Evolutionary conservation across 1,284 basidiomycete genomes (phyloP).

Genomic region (Lignosus rhinocerotis): DNA sequence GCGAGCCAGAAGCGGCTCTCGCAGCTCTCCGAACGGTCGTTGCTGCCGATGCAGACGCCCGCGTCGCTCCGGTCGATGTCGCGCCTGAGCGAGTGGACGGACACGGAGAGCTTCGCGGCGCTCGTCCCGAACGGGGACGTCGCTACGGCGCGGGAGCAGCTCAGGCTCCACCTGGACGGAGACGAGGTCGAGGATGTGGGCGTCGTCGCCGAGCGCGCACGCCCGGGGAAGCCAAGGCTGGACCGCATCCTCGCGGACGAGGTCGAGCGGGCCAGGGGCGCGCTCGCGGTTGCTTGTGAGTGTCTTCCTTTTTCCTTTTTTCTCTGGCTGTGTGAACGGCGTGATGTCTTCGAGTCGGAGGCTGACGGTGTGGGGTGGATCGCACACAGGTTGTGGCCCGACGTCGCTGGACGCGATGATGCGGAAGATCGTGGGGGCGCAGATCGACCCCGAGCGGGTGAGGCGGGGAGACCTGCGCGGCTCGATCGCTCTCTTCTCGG

Average conservation of each 20-base stretch:
- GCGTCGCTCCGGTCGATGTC: slow-evolving; percentile 16
- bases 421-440: slow-evolving; percentile 64
- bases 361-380: neutral
- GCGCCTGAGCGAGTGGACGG: slow-evolving; percentile 30
- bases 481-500: slow-evolving; percentile 60
- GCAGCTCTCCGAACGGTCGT: slow-evolving; percentile 3
- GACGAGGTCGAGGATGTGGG: slow-evolving; percentile 70
- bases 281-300: slow-evolving; percentile 71
- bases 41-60: slow-evolving; percentile 8
- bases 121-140: slow-evolving; percentile 28
- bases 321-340: too few species aligned
- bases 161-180: slow-evolving; percentile 59
- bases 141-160: slow-evolving; percentile 26
- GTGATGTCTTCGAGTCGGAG: neutral
- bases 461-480: slow-evolving; percentile 63
- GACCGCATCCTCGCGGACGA: slow-evolving; percentile 69
- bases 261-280: slow-evolving; percentile 54
- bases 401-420: slow-evolving; percentile 71
- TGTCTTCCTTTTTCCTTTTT: slow-evolving; percentile 25
- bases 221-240: slow-evolving; percentile 75
- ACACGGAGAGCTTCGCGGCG: slow-evolving; percentile 32
- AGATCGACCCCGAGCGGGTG: slow-evolving; percentile 60
- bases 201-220: slow-evolving; percentile 67
- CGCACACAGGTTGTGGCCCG: slow-evolving; percentile 67
- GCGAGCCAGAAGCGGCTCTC: slow-evolving; percentile 4